Evolutionary conservation across 2,329 filamentous ascomycete genomes (phyloP), one percentile per base, ranked within the genome.

Genomic region (Cryoendolithus antarcticus): DNA sequence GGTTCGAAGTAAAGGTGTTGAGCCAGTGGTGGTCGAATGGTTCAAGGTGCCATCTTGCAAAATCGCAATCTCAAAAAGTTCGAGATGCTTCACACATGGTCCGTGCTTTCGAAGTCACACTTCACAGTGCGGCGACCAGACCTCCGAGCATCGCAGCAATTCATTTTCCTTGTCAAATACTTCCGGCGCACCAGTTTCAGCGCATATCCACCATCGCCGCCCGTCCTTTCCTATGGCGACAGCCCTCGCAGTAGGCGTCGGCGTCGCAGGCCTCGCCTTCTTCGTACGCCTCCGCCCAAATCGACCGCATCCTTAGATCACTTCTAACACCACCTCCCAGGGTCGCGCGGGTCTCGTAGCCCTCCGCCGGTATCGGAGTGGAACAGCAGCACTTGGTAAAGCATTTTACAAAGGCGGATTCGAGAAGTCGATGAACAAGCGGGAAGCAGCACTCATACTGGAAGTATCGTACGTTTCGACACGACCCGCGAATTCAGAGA

Each of bases 391-490:
- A 29, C 68, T 94, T 52, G 91, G 91, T 53, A 86, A 88, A 62
- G 79, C 86, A 32, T 98, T 86, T 59, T 96, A 95, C 73, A 98
- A 96, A 65, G 91, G 91, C 51, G 91, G 91, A n/a, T 98, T 98
- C 59, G 91, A 98, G 67, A 71, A 78, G 44, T 83, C 82, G 64
- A 98, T 98, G 89, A 95, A 78, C 61, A 77, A 82, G 61, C 79
- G 82, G 61, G 91, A 98, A 66, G 91, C 91, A 13, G 74, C 86
- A 4, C 66, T 98, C 52, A 95, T 98, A 44, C 68, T 98, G 35
- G 83, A 91, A 48, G 78, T 96, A 45, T 84, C 79, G 89, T 95
- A 76, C 42, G 71, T 65, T 6, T 12, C 6, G 28, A 11, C 27
- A 10, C 28, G 11, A 11, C 12, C 8, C 28, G 11, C 6, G 28